Percentiles rank a stretch among this genome's conserved stretches.
phyloP scores from a whole-genome alignment of 495 filamentous ascomycete genomes.

The Beverwykella pulmonaria region DNA sequence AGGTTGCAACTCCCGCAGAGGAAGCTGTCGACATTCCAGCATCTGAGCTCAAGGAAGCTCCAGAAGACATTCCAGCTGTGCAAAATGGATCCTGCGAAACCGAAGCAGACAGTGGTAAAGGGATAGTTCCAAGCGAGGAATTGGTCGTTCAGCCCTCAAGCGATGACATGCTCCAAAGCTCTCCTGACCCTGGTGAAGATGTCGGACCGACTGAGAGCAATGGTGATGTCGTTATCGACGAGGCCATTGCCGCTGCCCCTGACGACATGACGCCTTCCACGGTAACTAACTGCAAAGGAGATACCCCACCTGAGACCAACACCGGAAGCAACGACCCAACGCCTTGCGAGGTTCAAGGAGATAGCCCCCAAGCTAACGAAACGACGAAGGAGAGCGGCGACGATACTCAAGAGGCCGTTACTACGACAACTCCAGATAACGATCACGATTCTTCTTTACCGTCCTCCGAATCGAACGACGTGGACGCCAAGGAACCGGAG shows the following conservation, averaged over 20 bases:
- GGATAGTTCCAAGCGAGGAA: not conserved
- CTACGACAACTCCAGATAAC: no score
- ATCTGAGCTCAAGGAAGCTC: not conserved
- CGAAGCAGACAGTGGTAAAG: no score
- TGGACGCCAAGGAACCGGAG: no score
- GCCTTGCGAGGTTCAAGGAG: no score
- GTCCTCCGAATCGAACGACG: no score
- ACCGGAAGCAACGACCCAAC: not conserved
- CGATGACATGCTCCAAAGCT: not conserved
- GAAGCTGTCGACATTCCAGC: not conserved
- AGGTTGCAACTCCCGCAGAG: not conserved
- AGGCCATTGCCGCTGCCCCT: not conserved
- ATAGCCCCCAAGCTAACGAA: no score
- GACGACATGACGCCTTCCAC: not conserved
- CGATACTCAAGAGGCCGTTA: no score
- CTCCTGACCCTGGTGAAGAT: not conserved
- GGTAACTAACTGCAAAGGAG: not conserved
- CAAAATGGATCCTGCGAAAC: not conserved
- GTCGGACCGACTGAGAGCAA: not conserved
- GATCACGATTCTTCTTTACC: no score
- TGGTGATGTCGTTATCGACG: not conserved
- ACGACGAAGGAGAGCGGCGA: no score
- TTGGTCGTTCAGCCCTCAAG: not conserved
- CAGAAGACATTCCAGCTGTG: not conserved
- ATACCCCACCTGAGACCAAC: not conserved